A percentile compares a stretch with the other conserved stretches of the same genome.
phyloP scores from a whole-genome alignment of 345 rosid genomes.

The Hibiscus mutabilis region DNA sequence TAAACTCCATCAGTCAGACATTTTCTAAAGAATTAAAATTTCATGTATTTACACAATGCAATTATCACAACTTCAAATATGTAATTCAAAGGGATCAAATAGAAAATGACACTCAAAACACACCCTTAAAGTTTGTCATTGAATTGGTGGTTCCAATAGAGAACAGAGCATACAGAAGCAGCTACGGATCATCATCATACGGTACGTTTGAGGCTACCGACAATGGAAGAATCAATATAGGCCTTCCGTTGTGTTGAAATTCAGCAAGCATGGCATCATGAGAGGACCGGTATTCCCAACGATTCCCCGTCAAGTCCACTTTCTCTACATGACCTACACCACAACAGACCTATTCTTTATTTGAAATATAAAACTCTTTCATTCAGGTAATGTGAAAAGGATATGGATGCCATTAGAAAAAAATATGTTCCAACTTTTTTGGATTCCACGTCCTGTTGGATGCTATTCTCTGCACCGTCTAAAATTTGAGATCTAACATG shows the following conservation, averaged over 20 bases:
- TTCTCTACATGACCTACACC: slow-evolving; percentile 49
- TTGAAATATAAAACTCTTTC: neutral
- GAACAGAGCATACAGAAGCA: neutral
- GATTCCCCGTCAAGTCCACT: slow-evolving; percentile 77
- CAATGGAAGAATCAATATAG: slow-evolving; percentile 49
- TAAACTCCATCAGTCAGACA: no score
- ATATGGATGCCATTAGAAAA: neutral
- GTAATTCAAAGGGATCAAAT: no score
- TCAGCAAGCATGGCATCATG: slow-evolving; percentile 38
- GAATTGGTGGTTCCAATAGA: neutral
- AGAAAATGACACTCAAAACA: no score
- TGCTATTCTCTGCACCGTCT: neutral
- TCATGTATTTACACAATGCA: no score
- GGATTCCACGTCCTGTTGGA: neutral
- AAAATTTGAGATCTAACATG: neutral
- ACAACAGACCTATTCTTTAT: neutral
- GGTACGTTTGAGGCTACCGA: slow-evolving; percentile 28
- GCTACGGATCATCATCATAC: slow-evolving; percentile 81
- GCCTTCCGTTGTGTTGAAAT: slow-evolving; percentile 55
- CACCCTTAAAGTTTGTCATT: neutral
- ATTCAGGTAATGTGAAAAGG: neutral
- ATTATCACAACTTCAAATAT: no score
- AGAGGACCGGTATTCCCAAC: slow-evolving; percentile 32
- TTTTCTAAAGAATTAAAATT: no score
- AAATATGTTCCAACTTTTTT: neutral